Percentiles rank a stretch among this genome's conserved stretches.
Evolutionary conservation across 495 filamentous ascomycete species (phyloP).

Genomic region (Halenospora varia): DNA sequence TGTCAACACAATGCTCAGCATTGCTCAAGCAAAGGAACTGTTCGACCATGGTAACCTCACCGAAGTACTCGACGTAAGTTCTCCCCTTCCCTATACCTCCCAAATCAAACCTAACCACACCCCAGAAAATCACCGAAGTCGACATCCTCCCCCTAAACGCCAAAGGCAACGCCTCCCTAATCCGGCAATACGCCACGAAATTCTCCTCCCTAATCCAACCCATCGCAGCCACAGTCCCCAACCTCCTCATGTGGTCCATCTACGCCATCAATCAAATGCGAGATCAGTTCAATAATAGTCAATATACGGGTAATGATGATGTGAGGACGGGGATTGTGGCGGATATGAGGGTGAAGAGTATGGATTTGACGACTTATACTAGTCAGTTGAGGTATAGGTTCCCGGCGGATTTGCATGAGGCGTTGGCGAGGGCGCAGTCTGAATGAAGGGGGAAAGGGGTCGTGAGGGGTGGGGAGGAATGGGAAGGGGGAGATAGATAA

Average conservation of each 20-base stretch:
- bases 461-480: too few species aligned
- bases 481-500: too few species aligned
- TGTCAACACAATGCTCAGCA: conserved; percentile 66
- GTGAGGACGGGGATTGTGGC: conserved; percentile 55
- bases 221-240: conserved; percentile 80
- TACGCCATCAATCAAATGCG: conserved; percentile 74
- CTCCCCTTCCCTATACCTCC: too few species aligned
- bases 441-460: conserved; percentile 38
- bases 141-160: conserved; percentile 74
- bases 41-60: conserved; percentile 72
- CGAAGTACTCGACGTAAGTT: conserved; percentile 77
- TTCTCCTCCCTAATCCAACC: conserved; percentile 72
- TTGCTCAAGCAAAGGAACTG: conserved; percentile 70
- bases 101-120: too few species aligned
- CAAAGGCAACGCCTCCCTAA: conserved; percentile 61
- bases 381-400: conserved; percentile 90
- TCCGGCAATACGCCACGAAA: conserved; percentile 69
- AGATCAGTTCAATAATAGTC: conserved; percentile 52
- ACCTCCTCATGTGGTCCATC: conserved; percentile 90
- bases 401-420: conserved; percentile 68
- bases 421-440: conserved; percentile 68
- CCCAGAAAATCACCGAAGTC: conserved; percentile 66
- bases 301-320: conserved; percentile 70
- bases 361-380: conserved; percentile 90
- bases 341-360: conserved; percentile 70